Evolutionary conservation across 305 asterid species (phyloP).

Genomic region (Fraxinus platypoda): DNA sequence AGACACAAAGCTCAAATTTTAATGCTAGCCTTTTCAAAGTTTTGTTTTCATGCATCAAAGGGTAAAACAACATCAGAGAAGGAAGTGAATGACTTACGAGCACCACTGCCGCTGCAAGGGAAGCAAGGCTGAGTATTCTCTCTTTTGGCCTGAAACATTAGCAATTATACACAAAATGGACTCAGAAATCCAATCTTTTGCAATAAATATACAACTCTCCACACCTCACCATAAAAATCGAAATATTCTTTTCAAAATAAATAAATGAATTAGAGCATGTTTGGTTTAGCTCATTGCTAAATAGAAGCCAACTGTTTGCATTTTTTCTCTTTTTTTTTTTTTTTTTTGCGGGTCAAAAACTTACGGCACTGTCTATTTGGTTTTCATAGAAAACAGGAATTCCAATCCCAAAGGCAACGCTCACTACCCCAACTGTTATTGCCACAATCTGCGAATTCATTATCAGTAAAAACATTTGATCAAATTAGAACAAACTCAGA

Average conservation of each 20-base stretch:
- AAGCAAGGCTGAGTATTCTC: constrained; percentile 92
- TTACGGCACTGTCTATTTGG: constrained; percentile 84
- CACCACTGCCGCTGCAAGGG: constrained; percentile 85
- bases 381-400: constrained; percentile 83
- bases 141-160: constrained; percentile 66
- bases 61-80: not conserved
- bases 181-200: not conserved
- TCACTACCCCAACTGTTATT: constrained; percentile 71
- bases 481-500: not conserved
- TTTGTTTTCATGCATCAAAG: not conserved
- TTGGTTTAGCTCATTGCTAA: no score
- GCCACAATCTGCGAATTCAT: constrained; percentile 60
- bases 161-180: not conserved
- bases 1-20: not conserved
- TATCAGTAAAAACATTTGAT: not conserved
- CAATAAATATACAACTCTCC: not conserved
- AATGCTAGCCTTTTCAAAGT: not conserved
- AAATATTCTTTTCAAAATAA: not conserved
- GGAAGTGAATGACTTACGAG: constrained; percentile 58
- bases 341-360: constrained; percentile 10
- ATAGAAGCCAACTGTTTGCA: not conserved
- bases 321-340: no score
- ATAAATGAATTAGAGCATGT: not conserved
- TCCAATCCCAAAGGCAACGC: constrained; percentile 87
- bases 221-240: not conserved